Evolutionary conservation across 176 grass and related monocot species (phyloP).

Genomic region (Carex littledalei): DNA sequence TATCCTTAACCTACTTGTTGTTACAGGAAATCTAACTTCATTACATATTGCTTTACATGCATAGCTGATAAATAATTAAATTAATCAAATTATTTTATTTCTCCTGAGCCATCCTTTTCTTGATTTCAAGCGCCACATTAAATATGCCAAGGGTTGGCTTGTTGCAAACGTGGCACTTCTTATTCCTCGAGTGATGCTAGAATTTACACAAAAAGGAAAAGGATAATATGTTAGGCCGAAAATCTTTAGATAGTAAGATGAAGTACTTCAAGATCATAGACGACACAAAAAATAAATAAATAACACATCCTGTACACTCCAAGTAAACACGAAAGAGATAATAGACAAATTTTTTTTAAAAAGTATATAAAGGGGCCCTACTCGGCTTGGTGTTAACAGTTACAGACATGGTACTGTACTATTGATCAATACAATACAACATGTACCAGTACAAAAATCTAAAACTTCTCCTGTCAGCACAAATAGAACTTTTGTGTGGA

Average conservation of each 20-base stretch:
- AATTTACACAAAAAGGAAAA: slow-evolving; percentile 16
- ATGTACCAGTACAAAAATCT: not conserved
- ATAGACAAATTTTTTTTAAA: no score
- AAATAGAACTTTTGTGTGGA: not conserved
- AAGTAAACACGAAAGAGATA: not conserved
- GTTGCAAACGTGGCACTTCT: slow-evolving; percentile 84
- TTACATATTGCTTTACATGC: not conserved
- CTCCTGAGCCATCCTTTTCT: slow-evolving; percentile 64
- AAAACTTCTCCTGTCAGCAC: not conserved
- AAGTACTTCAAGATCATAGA: not conserved
- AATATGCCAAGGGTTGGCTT: slow-evolving; percentile 85
- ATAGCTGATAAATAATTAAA: not conserved
- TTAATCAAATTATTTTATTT: slow-evolving; percentile 38
- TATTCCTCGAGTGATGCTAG: slow-evolving; percentile 89
- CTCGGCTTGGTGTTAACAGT: not conserved
- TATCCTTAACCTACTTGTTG: not conserved
- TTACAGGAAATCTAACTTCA: not conserved
- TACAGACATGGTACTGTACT: not conserved
- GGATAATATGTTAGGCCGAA: not conserved
- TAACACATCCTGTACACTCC: not conserved
- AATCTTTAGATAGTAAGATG: not conserved
- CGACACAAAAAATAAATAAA: not conserved
- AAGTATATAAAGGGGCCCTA: not conserved
- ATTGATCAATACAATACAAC: not conserved
- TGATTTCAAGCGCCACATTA: slow-evolving; percentile 74